Base-by-base conservation (phyloP, 2,329 filamentous ascomycete genomes). In the Cryoendolithus antarcticus region DNA sequence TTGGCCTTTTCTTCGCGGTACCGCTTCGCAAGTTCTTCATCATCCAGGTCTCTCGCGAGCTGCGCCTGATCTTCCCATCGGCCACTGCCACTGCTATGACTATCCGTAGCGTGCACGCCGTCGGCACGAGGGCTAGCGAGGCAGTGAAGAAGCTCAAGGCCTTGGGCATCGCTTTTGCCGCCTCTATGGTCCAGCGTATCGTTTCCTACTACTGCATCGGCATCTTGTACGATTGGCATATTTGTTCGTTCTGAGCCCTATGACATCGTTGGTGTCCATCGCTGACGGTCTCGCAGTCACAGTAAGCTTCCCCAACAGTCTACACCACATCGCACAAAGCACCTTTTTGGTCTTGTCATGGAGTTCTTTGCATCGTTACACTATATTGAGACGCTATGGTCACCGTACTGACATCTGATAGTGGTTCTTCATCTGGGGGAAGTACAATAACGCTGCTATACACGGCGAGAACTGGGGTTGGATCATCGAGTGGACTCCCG, bases 11-110 rank as follows among this genome's bases (percentile, higher is more conserved):
- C 56, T 77, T 77, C 47, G 73, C 72, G 39, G 75, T 74, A 0
- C 74, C 75, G 6, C 65, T 47, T 31, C 71, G 76, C 40, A 77
- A 76, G 52, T 79, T 80, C 61, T 80, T 78, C 61, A 70, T 80
- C 53, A 70, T 79, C 53, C 60, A 76, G 21, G 24, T 27, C 24
- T 27, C 24, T 27, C 24, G 24, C 24, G 24, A 27, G 24, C 24
- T 27, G 24, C 68, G 67, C 39, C 62, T 77, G 31, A 64, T 76
- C 39, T 77, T 77, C 55, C 74, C 74, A 2, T 69, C 72, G 0
- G 60, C 72, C 0, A 74, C 72, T 13, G 74, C 74, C 4, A 74
- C 72, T 2, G 73, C 73, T 9, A 64, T 76, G 54, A 72, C 72
- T 2, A 77, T 78, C 40, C 66, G 72, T 4, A 71, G 66, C n/a